phyloP scores from a whole-genome alignment of 148 eudicot species.

The Hydrangea macrophylla region DNA sequence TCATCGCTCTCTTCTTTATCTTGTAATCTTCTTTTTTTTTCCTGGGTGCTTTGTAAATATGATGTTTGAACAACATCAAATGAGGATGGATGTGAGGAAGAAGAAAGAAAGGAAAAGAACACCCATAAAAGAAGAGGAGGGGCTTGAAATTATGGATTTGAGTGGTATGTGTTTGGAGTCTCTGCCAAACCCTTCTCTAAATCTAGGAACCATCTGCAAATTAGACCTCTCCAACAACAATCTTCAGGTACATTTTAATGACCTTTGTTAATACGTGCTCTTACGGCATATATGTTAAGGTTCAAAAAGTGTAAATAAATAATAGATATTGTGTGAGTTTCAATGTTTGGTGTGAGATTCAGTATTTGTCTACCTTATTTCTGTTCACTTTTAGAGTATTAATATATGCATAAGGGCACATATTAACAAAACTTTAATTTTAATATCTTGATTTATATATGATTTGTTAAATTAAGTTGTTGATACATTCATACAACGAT shows the following conservation, averaged over 20 bases:
- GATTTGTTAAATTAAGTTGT: too few species aligned
- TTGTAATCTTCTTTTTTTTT: neutral
- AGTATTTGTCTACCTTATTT: too few species aligned
- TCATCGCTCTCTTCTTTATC: too few species aligned
- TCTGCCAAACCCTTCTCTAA: conserved; percentile 52
- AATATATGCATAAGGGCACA: too few species aligned
- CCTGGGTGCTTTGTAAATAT: neutral
- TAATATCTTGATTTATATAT: too few species aligned
- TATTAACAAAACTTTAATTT: too few species aligned
- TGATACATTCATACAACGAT: too few species aligned
- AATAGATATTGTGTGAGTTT: too few species aligned
- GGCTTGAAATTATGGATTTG: conserved; percentile 50
- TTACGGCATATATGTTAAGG: too few species aligned
- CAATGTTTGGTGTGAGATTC: too few species aligned
- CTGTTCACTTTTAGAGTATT: too few species aligned
- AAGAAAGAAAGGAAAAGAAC: neutral
- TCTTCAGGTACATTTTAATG: conserved; percentile 46
- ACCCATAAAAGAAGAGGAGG: neutral
- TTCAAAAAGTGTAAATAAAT: too few species aligned
- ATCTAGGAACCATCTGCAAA: conserved; percentile 61
- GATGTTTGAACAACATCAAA: conserved; percentile 19
- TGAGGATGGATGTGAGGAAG: conserved; percentile 10
- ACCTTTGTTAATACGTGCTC: neutral
- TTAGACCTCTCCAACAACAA: conserved; percentile 76
- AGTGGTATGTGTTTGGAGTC: conserved; percentile 52